Conservation (phyloP, 495 filamentous ascomycete species). For the Pseudevernia furfuracea region DNA sequence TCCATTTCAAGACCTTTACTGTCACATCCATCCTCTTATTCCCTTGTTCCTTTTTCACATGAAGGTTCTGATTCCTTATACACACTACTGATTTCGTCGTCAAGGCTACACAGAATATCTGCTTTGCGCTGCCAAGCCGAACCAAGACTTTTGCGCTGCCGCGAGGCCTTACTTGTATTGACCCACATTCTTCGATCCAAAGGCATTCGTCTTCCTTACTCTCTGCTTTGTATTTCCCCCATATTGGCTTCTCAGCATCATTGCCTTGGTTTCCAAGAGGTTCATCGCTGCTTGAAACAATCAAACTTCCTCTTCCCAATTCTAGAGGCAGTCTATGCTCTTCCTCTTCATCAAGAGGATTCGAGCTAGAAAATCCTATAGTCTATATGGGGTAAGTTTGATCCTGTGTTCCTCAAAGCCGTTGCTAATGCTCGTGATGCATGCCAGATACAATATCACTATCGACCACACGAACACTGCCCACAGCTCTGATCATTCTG, state of each 20-base stretch:
- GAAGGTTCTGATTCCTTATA: background rate
- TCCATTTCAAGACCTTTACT: background rate
- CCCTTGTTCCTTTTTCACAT: no score
- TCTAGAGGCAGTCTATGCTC: constrained; percentile 23
- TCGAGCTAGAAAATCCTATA: constrained; percentile 23
- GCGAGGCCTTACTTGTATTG: background rate
- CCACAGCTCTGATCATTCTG: constrained; percentile 26
- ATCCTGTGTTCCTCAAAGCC: background rate
- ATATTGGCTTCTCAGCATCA: background rate
- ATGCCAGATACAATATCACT: constrained; percentile 42
- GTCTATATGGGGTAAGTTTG: constrained; percentile 26
- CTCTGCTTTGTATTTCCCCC: background rate
- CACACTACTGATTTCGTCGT: background rate
- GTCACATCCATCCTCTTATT: no score
- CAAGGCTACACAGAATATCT: background rate
- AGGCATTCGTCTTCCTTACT: no score
- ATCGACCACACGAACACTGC: constrained; percentile 35
- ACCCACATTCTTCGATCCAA: background rate
- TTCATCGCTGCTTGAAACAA: background rate
- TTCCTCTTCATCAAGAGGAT: constrained; percentile 24
- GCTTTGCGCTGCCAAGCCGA: no score
- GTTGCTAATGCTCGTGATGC: constrained; percentile 14
- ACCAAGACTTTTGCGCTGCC: no score
- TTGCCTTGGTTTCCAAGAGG: background rate
- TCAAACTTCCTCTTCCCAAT: background rate